A percentile compares a stretch with the other conserved stretches of the same genome.
Evolutionary conservation across 2,329 filamentous ascomycete genomes (phyloP).

Genomic region (Salinomyces thailandicus): DNA sequence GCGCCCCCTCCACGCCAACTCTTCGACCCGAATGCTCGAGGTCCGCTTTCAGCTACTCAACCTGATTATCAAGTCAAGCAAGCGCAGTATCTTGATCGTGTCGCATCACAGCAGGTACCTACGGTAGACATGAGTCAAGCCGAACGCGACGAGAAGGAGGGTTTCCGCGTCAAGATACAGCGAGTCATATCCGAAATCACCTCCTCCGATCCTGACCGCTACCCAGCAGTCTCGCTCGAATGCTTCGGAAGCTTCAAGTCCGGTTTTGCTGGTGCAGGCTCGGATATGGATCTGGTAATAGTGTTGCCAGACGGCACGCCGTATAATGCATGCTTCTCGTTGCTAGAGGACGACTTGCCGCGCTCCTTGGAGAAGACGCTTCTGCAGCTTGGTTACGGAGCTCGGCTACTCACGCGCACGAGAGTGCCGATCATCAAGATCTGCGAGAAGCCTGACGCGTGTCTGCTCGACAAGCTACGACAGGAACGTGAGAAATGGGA

Average conservation of each 20-base stretch:
- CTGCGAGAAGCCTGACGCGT: conserved; percentile 57
- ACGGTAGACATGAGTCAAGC: conserved; percentile 50
- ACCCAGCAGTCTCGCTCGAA: conserved; percentile 50
- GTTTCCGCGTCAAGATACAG: conserved; percentile 57
- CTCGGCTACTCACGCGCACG: conserved; percentile 65
- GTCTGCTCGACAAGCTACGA: conserved; percentile 50
- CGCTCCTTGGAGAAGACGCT: conserved; percentile 65
- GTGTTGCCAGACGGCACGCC: conserved; percentile 42
- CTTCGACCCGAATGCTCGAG: conserved; percentile 18
- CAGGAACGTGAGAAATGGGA: conserved; percentile 65
- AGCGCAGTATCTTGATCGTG: conserved; percentile 31
- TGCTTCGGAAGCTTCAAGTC: conserved; percentile 77
- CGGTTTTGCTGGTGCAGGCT: conserved; percentile 77
- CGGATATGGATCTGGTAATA: conserved; percentile 81
- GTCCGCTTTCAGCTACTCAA: conserved; percentile 6
- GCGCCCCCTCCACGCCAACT: conserved; percentile 13
- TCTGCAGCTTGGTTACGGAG: conserved; percentile 61
- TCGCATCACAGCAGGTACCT: conserved; percentile 41
- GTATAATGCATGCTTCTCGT: conserved; percentile 18
- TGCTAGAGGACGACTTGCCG: conserved; percentile 51
- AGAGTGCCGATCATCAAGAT: conserved; percentile 82
- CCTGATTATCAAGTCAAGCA: conserved; percentile 23
- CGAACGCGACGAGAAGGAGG: conserved; percentile 61
- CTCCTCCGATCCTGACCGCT: conserved; percentile 38
- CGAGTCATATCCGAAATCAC: conserved; percentile 52